Percentiles rank a stretch among this genome's conserved stretches.
These are phyloP conservation scores for Colletotrichum godetiae DNA, from an alignment of 2,329 filamentous ascomycete species.

Conservation along the genomic window DNA sequence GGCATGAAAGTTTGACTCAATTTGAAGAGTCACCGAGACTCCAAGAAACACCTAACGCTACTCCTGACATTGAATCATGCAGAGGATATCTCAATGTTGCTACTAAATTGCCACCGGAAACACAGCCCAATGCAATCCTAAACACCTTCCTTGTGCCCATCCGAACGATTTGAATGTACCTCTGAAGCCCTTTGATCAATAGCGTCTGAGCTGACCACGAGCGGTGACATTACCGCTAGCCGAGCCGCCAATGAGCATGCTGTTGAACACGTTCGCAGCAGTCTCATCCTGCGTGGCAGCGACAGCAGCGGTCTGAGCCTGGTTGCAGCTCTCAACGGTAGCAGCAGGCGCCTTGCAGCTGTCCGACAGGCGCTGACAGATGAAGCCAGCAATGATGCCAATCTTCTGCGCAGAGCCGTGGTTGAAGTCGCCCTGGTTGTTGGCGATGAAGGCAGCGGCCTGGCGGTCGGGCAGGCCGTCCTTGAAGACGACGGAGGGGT, in stretches of 20 bases:
- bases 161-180: background rate
- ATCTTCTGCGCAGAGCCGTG: slow-evolving; percentile 60
- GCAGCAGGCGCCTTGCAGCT: slow-evolving; percentile 38
- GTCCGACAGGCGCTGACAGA: slow-evolving; percentile 54
- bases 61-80: background rate
- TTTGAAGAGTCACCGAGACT: background rate
- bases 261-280: slow-evolving; percentile 43
- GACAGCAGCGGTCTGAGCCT: slow-evolving; percentile 35
- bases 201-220: background rate
- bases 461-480: slow-evolving; percentile 59
- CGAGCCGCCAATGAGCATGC: slow-evolving; percentile 27
- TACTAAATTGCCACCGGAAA: background rate
- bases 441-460: slow-evolving; percentile 53
- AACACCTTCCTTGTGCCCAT: background rate
- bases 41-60: background rate
- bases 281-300: slow-evolving; percentile 39
- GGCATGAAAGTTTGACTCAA: background rate
- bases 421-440: slow-evolving; percentile 56
- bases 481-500: slow-evolving; percentile 62
- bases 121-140: background rate
- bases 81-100: background rate
- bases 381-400: slow-evolving; percentile 57
- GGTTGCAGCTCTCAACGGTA: slow-evolving; percentile 19
- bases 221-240: slow-evolving; percentile 8
- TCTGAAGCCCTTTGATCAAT: too few species aligned